A percentile compares a stretch with the other conserved stretches of the same genome.
These are phyloP conservation scores for Trametes versicolor DNA, from an alignment of 1,284 basidiomycete species.

Conservation along the genomic window DNA sequence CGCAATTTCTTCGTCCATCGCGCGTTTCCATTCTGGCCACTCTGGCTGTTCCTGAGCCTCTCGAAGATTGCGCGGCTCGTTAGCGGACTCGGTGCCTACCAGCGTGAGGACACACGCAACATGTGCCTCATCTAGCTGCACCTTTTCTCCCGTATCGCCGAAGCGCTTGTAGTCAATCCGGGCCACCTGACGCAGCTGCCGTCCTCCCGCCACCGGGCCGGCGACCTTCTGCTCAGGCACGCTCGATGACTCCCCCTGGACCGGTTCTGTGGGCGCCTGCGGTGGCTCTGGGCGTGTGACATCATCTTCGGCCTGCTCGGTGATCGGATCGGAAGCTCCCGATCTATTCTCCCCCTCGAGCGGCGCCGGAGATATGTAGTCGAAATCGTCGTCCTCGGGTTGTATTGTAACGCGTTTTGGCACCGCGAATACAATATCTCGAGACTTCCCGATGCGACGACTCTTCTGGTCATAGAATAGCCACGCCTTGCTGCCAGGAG, in stretches of 20 bases:
- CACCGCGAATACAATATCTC: no score
- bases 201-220: no score
- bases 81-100: conserved; percentile 13
- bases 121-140: conserved; percentile 13
- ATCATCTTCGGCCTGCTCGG: no score
- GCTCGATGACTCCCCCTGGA: conserved; percentile 10
- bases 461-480: no score
- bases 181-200: neutral
- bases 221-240: no score
- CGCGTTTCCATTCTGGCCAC: conserved; percentile 42
- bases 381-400: conserved; percentile 22
- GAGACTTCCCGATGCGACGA: no score
- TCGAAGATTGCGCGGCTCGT: conserved; percentile 29
- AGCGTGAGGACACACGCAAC: conserved; percentile 23
- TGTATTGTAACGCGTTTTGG: no score
- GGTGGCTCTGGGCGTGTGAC: no score
- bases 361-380: conserved; percentile 15
- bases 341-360: conserved; percentile 30
- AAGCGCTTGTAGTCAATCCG: conserved; percentile 12
- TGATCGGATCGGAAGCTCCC: no score
- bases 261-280: no score
- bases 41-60: conserved; percentile 36
- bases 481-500: conserved; percentile 32
- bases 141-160: neutral
- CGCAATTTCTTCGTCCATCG: conserved; percentile 45